phyloP scores from a whole-genome alignment of 1,139 yeast genomes.

The Kurtzmaniella quercitrusa region DNA sequence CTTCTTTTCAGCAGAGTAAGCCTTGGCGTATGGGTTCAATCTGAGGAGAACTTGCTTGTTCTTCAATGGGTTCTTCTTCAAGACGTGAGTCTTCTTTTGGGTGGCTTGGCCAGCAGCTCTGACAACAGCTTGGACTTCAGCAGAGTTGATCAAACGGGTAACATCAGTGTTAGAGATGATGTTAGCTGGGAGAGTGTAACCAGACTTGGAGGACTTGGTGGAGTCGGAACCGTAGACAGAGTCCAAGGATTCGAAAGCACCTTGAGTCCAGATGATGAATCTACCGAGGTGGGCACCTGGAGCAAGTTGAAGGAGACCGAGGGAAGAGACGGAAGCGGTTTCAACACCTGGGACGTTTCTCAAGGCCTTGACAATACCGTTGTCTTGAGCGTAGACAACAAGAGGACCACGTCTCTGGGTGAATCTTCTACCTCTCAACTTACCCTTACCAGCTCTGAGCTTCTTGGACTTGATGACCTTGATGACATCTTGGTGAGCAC shows the following conservation, averaged over 20 bases:
- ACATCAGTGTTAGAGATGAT: slow-evolving; percentile 94
- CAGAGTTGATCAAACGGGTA: slow-evolving; percentile 96
- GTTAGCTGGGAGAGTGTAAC: slow-evolving; percentile 91
- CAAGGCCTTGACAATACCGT: slow-evolving; percentile 97
- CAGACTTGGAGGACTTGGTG: slow-evolving; percentile 79
- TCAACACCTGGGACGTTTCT: slow-evolving; percentile 99
- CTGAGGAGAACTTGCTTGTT: slow-evolving; percentile 98
- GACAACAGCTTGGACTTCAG: slow-evolving; percentile 96
- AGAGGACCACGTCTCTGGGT: slow-evolving; percentile 99
- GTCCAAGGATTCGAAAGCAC: slow-evolving; percentile 96
- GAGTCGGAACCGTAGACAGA: slow-evolving; percentile 95
- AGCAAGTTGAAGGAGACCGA: slow-evolving; percentile 97
- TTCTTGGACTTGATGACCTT: slow-evolving; percentile 98
- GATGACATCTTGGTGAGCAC: slow-evolving; percentile 98
- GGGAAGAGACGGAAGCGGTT: slow-evolving; percentile 87
- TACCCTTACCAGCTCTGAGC: slow-evolving; percentile 99
- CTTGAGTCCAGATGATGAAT: slow-evolving; percentile 99
- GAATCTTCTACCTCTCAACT: slow-evolving; percentile 99
- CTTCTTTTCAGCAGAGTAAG: slow-evolving; percentile 85
- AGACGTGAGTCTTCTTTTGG: slow-evolving; percentile 92
- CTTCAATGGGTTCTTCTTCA: slow-evolving; percentile 99
- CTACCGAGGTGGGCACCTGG: slow-evolving; percentile 99
- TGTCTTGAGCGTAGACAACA: slow-evolving; percentile 96
- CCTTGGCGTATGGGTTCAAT: slow-evolving; percentile 99
- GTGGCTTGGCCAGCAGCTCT: slow-evolving; percentile 95